A percentile compares a stretch with the other conserved stretches of the same genome.
These are phyloP conservation scores for Candida sp. DNA, from an alignment of 1,139 yeast species.

Conservation along the genomic window DNA sequence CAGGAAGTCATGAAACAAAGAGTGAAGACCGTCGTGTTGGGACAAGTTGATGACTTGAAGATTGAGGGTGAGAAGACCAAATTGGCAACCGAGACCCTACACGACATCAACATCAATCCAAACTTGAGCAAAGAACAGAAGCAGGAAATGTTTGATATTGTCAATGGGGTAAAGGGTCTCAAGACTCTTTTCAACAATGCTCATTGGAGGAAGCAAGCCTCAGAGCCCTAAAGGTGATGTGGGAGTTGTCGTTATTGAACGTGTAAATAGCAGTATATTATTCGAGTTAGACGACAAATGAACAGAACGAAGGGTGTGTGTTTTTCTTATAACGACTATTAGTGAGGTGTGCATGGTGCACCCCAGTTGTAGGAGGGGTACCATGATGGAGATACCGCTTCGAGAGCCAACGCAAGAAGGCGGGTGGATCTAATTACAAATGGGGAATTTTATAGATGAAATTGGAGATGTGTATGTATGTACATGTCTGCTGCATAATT, in stretches of 20 bases:
- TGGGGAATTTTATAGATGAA: too few species aligned
- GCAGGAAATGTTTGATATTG: slow-evolving; percentile 31
- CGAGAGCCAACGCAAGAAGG: too few species aligned
- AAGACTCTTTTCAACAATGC: slow-evolving; percentile 33
- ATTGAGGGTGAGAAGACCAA: slow-evolving; percentile 13
- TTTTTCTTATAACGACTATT: too few species aligned
- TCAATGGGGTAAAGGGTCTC: slow-evolving; percentile 28
- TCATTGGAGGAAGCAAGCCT: slow-evolving; percentile 27
- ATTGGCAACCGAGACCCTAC: slow-evolving; percentile 4
- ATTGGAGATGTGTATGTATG: too few species aligned
- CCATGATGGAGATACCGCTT: too few species aligned
- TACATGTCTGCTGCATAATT: too few species aligned
- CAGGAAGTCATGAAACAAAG: slow-evolving; percentile 26
- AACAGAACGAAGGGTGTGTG: too few species aligned
- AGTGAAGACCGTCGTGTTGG: slow-evolving; percentile 37
- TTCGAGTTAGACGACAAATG: too few species aligned
- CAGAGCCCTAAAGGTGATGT: not conserved
- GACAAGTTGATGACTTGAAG: slow-evolving; percentile 23
- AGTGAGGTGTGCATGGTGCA: too few species aligned
- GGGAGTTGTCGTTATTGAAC: not conserved
- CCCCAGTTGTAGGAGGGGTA: too few species aligned
- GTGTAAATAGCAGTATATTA: not conserved
- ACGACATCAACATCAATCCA: slow-evolving; percentile 36
- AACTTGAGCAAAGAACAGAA: slow-evolving; percentile 31
- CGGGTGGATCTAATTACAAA: too few species aligned